A percentile compares a stretch with the other conserved stretches of the same genome.
These are phyloP conservation scores for Phytophthora megakarya DNA, from an alignment of 352 stramenopile genomes.

Conservation along the genomic window DNA sequence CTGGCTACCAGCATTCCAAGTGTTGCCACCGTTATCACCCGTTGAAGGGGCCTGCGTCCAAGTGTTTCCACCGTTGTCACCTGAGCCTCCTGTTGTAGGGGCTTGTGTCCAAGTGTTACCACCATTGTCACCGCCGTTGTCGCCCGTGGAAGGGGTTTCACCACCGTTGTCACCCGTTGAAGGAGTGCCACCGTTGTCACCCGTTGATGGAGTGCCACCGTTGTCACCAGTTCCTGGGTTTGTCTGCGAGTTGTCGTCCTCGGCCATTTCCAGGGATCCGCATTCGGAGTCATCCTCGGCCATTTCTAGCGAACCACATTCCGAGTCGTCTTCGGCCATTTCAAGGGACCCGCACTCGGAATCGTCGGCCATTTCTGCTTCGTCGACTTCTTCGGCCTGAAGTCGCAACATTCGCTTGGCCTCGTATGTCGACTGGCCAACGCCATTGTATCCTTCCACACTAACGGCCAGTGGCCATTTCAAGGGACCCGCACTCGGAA, in stretches of 20 bases:
- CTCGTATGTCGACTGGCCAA: constrained; percentile 20
- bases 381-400: constrained; percentile 15
- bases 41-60: background rate
- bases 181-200: constrained; percentile 14
- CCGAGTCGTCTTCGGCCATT: constrained; percentile 23
- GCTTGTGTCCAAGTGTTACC: constrained; percentile 13
- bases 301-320: constrained; percentile 29
- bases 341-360: constrained; percentile 33
- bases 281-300: constrained; percentile 32
- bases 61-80: background rate
- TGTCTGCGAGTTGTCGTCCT: constrained; percentile 10
- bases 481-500: constrained; percentile 30
- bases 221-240: constrained; percentile 1
- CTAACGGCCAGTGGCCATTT: constrained; percentile 20
- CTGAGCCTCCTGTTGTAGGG: background rate
- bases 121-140: constrained; percentile 7
- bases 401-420: constrained; percentile 31
- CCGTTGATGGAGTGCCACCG: too few relatives aligned
- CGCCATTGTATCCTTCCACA: constrained; percentile 29
- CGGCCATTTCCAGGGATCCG: constrained; percentile 35
- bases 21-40: background rate
- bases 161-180: constrained; percentile 14
- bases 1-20: background rate
- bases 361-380: constrained; percentile 33
- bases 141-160: constrained; percentile 1